These are phyloP conservation scores for Pelagophyceae sp. DNA, from an alignment of 352 stramenopile species.

Conservation along the genomic window DNA sequence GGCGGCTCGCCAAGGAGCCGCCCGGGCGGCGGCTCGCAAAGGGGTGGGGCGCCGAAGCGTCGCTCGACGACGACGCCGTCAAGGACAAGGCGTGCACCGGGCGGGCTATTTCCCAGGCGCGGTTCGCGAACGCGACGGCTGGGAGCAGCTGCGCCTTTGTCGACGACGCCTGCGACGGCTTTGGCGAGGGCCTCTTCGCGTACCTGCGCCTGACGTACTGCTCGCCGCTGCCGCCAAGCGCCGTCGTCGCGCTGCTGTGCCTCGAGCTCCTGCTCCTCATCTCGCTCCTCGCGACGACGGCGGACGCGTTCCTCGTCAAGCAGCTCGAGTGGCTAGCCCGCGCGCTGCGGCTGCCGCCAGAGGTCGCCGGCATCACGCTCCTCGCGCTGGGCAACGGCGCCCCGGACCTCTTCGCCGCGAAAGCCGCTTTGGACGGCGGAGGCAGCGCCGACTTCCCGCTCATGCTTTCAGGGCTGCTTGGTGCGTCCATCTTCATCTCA, in stretches of 20 bases:
- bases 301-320: slow-evolving; percentile 73
- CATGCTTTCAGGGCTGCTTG: slow-evolving; percentile 35
- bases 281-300: slow-evolving; percentile 62
- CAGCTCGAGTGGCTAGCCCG: slow-evolving; percentile 70
- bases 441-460: slow-evolving; percentile 48
- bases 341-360: slow-evolving; percentile 43
- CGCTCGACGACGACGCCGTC: too few relatives aligned
- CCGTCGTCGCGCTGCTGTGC: background rate
- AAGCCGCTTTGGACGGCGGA: slow-evolving; percentile 63
- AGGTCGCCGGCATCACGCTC: slow-evolving; percentile 62
- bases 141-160: background rate
- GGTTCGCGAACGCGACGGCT: too few relatives aligned
- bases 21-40: too few relatives aligned
- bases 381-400: slow-evolving; percentile 75
- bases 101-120: too few relatives aligned
- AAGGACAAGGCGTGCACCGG: too few relatives aligned
- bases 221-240: too few relatives aligned
- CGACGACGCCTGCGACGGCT: background rate
- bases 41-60: too few relatives aligned
- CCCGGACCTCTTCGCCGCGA: slow-evolving; percentile 73
- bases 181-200: background rate
- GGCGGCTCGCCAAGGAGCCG: too few relatives aligned
- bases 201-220: background rate
- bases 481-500: slow-evolving; percentile 66
- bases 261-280: slow-evolving; percentile 26